Percentiles rank a stretch among this genome's conserved stretches.
These are phyloP conservation scores for Globisporangium paddicum DNA, from an alignment of 352 stramenopile genomes.

Conservation along the genomic window DNA sequence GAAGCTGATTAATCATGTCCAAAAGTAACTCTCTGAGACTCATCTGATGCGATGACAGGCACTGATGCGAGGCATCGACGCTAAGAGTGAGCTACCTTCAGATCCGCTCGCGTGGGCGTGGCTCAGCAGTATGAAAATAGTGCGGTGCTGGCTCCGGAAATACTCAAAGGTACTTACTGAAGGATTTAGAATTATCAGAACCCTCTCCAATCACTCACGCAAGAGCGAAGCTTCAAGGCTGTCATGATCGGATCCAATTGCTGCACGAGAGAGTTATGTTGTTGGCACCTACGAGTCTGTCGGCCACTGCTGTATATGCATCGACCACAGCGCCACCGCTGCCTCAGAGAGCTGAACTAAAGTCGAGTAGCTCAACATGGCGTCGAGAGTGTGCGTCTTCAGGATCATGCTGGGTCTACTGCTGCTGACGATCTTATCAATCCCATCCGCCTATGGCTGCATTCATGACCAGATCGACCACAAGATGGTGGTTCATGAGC, in stretches of 20 bases:
- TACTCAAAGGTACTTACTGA: not conserved
- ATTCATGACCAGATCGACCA: constrained; percentile 25
- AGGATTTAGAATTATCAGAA: not conserved
- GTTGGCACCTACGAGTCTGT: not conserved
- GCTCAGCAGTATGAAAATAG: not conserved
- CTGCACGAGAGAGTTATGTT: not conserved
- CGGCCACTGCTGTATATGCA: not conserved
- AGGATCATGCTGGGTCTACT: not conserved
- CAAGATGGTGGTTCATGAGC: constrained; percentile 13
- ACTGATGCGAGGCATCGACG: too few relatives aligned
- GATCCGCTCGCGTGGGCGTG: not conserved
- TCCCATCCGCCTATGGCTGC: constrained; percentile 4
- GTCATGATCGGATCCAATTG: not conserved
- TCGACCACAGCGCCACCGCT: not conserved
- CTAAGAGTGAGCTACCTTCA: too few relatives aligned
- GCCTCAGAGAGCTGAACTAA: not conserved
- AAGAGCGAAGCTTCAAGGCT: not conserved
- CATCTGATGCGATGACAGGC: too few relatives aligned
- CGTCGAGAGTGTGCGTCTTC: not conserved
- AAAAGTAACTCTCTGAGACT: not conserved
- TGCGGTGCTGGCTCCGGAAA: not conserved
- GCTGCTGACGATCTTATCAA: not conserved
- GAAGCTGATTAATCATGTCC: not conserved
- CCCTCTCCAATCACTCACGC: too few relatives aligned
- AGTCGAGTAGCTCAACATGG: not conserved